Conservation (phyloP, 1,284 basidiomycete species). For the Albatrellus sp. region DNA sequence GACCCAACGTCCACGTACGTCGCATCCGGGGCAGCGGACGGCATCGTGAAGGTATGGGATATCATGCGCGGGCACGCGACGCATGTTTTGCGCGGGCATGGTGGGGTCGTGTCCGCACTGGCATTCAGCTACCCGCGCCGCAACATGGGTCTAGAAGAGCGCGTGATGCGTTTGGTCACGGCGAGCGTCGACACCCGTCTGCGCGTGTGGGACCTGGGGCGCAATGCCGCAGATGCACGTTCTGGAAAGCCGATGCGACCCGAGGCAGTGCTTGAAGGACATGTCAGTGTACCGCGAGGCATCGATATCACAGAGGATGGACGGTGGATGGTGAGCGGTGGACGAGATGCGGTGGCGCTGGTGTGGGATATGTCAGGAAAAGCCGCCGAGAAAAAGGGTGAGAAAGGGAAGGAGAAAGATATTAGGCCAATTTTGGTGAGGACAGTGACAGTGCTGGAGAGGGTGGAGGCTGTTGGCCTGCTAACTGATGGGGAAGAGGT, state of each 20-base stretch:
- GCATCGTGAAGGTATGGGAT: slow-evolving; percentile 96
- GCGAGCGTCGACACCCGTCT: slow-evolving; percentile 84
- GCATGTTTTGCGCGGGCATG: slow-evolving; percentile 93
- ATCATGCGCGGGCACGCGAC: slow-evolving; percentile 81
- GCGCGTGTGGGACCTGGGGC: slow-evolving; percentile 77
- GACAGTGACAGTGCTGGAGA: slow-evolving; percentile 79
- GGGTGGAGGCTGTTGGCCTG: slow-evolving; percentile 78
- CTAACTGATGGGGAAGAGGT: slow-evolving; percentile 40
- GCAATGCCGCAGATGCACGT: slow-evolving; percentile 34
- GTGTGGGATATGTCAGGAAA: slow-evolving; percentile 66
- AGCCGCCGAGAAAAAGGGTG: slow-evolving; percentile 29
- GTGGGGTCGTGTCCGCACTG: slow-evolving; percentile 87
- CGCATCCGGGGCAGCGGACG: slow-evolving; percentile 92
- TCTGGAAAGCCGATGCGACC: slow-evolving; percentile 53
- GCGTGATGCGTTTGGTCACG: slow-evolving; percentile 73
- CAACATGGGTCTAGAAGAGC: slow-evolving; percentile 28
- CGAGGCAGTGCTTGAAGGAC: slow-evolving; percentile 75
- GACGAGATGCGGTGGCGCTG: slow-evolving; percentile 81
- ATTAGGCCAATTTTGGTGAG: slow-evolving; percentile 50
- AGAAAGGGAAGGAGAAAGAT: slow-evolving; percentile 33
- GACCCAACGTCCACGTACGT: slow-evolving; percentile 87
- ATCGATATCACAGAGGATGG: slow-evolving; percentile 79
- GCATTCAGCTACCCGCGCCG: slow-evolving; percentile 66
- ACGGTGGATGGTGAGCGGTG: slow-evolving; percentile 78
- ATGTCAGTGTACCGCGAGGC: slow-evolving; percentile 83